Percentiles rank a stretch among this genome's conserved stretches.
These are phyloP conservation scores for Lactarius sanguifluus DNA, from an alignment of 768 basidiomycete genomes.

Conservation along the genomic window DNA sequence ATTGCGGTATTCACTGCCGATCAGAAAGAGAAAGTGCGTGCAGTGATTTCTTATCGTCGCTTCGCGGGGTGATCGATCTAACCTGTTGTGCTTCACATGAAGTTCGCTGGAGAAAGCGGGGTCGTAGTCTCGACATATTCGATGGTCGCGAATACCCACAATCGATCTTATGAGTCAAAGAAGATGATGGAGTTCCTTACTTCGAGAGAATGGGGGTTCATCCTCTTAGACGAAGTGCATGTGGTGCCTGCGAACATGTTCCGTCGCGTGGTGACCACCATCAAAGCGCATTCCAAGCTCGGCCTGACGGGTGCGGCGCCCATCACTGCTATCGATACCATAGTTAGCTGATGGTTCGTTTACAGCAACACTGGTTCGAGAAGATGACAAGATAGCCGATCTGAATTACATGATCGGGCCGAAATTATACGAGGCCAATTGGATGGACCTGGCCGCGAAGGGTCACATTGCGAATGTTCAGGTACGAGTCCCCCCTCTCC, in stretches of 20 bases:
- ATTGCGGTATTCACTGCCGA: conserved; percentile 98
- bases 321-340: conserved; percentile 7
- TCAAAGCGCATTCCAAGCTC: conserved; percentile 98
- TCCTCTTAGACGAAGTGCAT: conserved; percentile 96
- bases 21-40: conserved; percentile 87
- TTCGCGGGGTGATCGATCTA: conserved; percentile 27
- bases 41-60: conserved; percentile 11
- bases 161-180: conserved; percentile 97
- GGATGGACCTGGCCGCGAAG: conserved; percentile 99
- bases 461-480: conserved; percentile 99
- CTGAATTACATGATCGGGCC: conserved; percentile 99
- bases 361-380: conserved; percentile 93
- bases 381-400: conserved; percentile 98
- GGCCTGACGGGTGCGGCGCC: conserved; percentile 80
- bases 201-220: conserved; percentile 99
- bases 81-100: conserved; percentile 18
- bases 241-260: conserved; percentile 99
- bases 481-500: conserved; percentile 47
- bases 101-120: conserved; percentile 97
- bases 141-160: conserved; percentile 98
- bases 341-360: conserved; percentile 16
- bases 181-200: conserved; percentile 99
- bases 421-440: conserved; percentile 98
- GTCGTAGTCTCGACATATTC: conserved; percentile 99
- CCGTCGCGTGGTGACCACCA: conserved; percentile 93